phyloP scores from a whole-genome alignment of 805 yeast species.

The Candida loeiensis region DNA sequence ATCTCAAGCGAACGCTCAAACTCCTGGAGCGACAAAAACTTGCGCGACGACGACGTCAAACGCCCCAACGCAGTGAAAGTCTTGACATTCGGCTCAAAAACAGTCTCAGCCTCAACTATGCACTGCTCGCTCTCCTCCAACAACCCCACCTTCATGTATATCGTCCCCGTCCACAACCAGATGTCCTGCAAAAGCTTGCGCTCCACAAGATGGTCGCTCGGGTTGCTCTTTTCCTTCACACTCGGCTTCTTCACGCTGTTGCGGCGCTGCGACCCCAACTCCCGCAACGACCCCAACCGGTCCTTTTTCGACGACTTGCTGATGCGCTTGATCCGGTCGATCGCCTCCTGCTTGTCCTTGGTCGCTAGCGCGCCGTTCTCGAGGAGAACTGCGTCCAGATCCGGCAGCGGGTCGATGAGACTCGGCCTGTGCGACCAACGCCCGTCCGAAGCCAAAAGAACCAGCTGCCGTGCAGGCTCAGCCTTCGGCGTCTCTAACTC shows the following conservation, averaged over 20 bases:
- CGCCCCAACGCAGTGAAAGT: conserved; percentile 51
- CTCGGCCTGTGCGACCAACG: conserved; percentile 10
- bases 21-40: conserved; percentile 53
- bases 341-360: conserved; percentile 13
- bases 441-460: conserved; percentile 39
- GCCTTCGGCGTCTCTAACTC: conserved; percentile 14
- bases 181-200: conserved; percentile 49
- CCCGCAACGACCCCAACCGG: conserved; percentile 9
- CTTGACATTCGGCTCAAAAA: conserved; percentile 42
- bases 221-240: not conserved
- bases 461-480: conserved; percentile 22
- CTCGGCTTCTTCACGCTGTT: not conserved
- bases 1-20: conserved; percentile 59
- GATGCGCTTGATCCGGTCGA: conserved; percentile 20
- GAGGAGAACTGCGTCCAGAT: conserved; percentile 7
- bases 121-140: conserved; percentile 65
- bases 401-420: conserved; percentile 10
- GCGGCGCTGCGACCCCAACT: conserved; percentile 4
- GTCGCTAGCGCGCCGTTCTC: conserved; percentile 6
- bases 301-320: conserved; percentile 11
- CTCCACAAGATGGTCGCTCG: conserved; percentile 19
- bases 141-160: conserved; percentile 56
- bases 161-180: conserved; percentile 72
- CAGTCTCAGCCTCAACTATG: conserved; percentile 63
- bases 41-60: conserved; percentile 40